Evolutionary conservation across 257 asterid species (phyloP).

Genomic region (Solanum sitiens): DNA sequence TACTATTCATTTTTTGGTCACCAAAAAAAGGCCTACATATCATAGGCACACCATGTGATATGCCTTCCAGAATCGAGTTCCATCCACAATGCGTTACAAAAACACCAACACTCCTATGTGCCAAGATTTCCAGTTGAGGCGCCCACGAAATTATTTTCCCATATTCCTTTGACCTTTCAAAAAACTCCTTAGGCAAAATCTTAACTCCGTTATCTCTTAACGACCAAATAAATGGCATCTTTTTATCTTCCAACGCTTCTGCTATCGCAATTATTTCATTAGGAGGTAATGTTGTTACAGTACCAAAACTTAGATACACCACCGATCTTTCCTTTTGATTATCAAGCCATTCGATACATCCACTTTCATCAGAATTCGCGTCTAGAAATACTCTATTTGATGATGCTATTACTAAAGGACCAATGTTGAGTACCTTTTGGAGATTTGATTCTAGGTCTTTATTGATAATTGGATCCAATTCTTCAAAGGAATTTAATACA

Average conservation of each 20-base stretch:
- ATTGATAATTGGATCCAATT: constrained; percentile 6
- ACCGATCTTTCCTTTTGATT: constrained; percentile 18
- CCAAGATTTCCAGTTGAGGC: constrained; percentile 42
- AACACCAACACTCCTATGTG: constrained; percentile 27
- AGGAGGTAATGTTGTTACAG: constrained; percentile 37
- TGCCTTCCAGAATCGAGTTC: constrained; percentile 59
- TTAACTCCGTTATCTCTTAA: constrained; percentile 13
- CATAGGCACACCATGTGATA: constrained; percentile 44
- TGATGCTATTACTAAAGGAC: constrained; percentile 6
- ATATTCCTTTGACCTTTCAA: constrained; percentile 18
- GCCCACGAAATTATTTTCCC: constrained; percentile 65
- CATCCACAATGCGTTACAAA: constrained; percentile 75
- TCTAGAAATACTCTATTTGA: background rate
- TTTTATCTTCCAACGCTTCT: constrained; percentile 39
- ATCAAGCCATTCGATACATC: constrained; percentile 14
- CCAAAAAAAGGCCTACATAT: constrained; percentile 71
- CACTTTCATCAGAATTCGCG: constrained; percentile 1
- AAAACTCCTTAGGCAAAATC: constrained; percentile 42
- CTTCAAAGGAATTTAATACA: constrained; percentile 12
- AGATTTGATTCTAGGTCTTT: constrained; percentile 14
- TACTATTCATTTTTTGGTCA: constrained; percentile 45
- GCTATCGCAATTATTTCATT: constrained; percentile 41
- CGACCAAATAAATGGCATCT: constrained; percentile 59
- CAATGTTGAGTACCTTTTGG: constrained; percentile 8
- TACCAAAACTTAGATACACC: constrained; percentile 60